These are phyloP conservation scores for Alternaria angustiovoidea DNA, from an alignment of 2,329 filamentous ascomycete genomes.

Conservation along the genomic window DNA sequence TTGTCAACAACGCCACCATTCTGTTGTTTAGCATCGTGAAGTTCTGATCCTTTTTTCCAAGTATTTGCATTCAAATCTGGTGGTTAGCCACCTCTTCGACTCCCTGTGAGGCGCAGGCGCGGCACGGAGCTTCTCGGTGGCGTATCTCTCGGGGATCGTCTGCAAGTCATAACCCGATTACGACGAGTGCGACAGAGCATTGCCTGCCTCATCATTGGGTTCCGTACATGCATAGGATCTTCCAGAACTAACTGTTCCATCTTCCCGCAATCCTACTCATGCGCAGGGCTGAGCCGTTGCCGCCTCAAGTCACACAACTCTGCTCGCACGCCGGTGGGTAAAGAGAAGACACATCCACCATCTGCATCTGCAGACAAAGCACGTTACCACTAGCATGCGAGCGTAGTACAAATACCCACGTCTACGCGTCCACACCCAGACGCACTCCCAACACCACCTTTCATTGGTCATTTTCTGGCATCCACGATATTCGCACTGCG, in stretches of 20 bases:
- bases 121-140: conserved; percentile 13
- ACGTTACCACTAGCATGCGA: background rate
- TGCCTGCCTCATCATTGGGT: conserved; percentile 18
- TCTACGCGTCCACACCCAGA: background rate
- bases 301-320: background rate
- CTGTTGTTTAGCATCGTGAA: background rate
- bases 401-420: background rate
- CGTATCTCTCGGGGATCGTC: conserved; percentile 15
- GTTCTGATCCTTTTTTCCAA: background rate
- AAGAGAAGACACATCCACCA: background rate
- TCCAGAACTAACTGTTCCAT: conserved; percentile 4
- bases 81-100: background rate
- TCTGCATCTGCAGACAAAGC: background rate
- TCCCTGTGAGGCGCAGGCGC: conserved; percentile 4
- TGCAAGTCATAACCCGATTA: conserved; percentile 19
- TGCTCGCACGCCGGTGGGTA: background rate
- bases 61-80: background rate
- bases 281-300: conserved; percentile 6
- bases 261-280: conserved; percentile 4
- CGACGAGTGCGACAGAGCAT: conserved; percentile 14
- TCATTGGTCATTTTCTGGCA: background rate
- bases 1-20: conserved; percentile 1
- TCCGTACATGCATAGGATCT: conserved; percentile 7
- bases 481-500: background rate
- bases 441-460: background rate